Base-by-base conservation (phyloP, 2,329 filamentous ascomycete species). In the Cercospora sesami region DNA sequence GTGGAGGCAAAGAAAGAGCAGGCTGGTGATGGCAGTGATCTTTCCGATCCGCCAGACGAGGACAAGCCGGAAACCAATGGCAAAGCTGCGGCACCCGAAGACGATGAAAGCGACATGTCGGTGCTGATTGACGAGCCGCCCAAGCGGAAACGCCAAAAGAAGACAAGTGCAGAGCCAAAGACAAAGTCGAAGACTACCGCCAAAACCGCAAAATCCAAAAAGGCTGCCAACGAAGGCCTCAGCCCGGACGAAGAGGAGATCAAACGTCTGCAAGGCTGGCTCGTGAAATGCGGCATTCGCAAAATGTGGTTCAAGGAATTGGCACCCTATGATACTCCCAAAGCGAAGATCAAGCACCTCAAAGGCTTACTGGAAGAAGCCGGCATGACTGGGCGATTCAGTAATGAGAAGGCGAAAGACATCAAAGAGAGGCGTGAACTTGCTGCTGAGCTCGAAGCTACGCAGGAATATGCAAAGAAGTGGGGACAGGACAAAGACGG, bases 261-360 rank as follows among this genome's bases (percentile, higher is more conserved):
- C 77, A 98, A 97, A 79, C 91, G 89, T 60, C 84, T 98, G 3
- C 94, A 98, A 80, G 87, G 89, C 8, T 93, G 94, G 79, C 86
- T 99, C 6, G 81, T 90, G 57, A 97, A 97, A 80, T 99, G 94
- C 75, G 94, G 94, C 31, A 88, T 97, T 65, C 90, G 93, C 63
- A 98, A 97, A 78, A 87, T 97, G 69, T 99, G 95, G 94, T 87
- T 86, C 60, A 89, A 90, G 71, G 93, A 97, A 79, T 85, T 99
- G 30, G 92, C 92, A 78, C 83, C 88, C 64, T 93, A 87, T 74
- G 86, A 89, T 65, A 91, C 94, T 26, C 78, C 86, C 4, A 90
- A 89, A 69, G 92, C 88, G 60, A 97, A 97, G 83, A 92, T 97
- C 69, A 85, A 85, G 63, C 92, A 97, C 77, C 84, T 99, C 7